phyloP scores from a whole-genome alignment of 192 early-diverging fungal genomes.

The Funneliformis geosporum region DNA sequence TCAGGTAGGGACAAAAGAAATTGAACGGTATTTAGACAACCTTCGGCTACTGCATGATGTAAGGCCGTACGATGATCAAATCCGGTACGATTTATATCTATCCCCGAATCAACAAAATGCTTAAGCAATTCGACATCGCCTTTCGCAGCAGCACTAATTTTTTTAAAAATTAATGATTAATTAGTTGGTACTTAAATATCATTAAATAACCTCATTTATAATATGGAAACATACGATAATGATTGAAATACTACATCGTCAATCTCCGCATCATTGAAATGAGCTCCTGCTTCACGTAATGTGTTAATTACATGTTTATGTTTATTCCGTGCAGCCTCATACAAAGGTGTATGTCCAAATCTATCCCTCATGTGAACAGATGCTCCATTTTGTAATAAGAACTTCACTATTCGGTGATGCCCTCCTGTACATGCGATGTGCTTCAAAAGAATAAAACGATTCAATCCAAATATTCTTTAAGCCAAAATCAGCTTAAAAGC shows the following conservation, averaged over 20 bases:
- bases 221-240: conserved; percentile 51
- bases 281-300: conserved; percentile 79
- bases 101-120: conserved; percentile 62
- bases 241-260: conserved; percentile 63
- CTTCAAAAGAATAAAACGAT: not conserved
- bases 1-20: conserved; percentile 48
- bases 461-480: too few species aligned
- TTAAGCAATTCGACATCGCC: conserved; percentile 54
- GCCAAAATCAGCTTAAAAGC: not conserved
- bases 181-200: not conserved
- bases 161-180: not conserved
- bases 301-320: conserved; percentile 65
- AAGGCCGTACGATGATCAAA: conserved; percentile 69
- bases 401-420: conserved; percentile 71
- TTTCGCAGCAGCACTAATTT: conserved; percentile 42
- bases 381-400: conserved; percentile 79
- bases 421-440: conserved; percentile 85
- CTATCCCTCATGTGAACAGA: conserved; percentile 89
- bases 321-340: conserved; percentile 71
- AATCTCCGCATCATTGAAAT: conserved; percentile 83
- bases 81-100: conserved; percentile 62
- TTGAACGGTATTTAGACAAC: conserved; percentile 44
- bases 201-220: not conserved
- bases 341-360: conserved; percentile 87
- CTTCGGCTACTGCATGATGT: conserved; percentile 63